Percentiles rank a stretch among this genome's conserved stretches.
These are phyloP conservation scores for Tremellales sp. DNA, from an alignment of 1,284 basidiomycete genomes.

Conservation along the genomic window DNA sequence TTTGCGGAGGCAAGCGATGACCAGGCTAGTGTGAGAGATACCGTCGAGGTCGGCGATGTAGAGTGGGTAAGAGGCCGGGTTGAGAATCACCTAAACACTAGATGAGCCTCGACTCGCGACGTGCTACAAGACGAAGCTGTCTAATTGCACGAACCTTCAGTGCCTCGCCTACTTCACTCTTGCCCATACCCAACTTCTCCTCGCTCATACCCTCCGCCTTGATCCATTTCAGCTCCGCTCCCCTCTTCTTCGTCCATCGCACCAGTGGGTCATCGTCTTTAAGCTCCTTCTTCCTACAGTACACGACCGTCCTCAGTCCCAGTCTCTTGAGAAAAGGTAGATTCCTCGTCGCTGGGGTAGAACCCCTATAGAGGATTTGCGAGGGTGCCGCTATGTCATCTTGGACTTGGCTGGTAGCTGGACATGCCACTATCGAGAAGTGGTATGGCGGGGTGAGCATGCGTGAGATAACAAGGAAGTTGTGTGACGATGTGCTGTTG, in stretches of 20 bases:
- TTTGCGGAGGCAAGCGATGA: slow-evolving; percentile 41
- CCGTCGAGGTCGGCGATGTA: slow-evolving; percentile 44
- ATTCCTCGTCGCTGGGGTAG: slow-evolving; percentile 36
- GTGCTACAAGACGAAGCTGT: slow-evolving; percentile 1
- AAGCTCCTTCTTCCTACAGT: slow-evolving; percentile 53
- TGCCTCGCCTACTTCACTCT: slow-evolving; percentile 33
- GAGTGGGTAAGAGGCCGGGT: slow-evolving; percentile 34
- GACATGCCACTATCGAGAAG: slow-evolving; percentile 15
- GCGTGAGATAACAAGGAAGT: too few relatives aligned
- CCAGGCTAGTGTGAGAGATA: slow-evolving; percentile 41
- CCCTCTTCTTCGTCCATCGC: slow-evolving; percentile 23
- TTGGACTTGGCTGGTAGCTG: neutral
- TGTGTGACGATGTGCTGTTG: too few relatives aligned
- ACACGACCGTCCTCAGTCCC: slow-evolving; percentile 56
- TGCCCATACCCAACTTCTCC: slow-evolving; percentile 41
- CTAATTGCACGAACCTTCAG: too few relatives aligned
- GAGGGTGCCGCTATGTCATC: neutral
- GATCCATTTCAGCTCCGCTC: slow-evolving; percentile 33
- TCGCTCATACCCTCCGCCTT: slow-evolving; percentile 42
- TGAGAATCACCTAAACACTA: slow-evolving; percentile 26
- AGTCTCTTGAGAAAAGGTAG: slow-evolving; percentile 42
- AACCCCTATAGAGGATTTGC: slow-evolving; percentile 39
- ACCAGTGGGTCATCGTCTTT: slow-evolving; percentile 26
- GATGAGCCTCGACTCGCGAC: neutral
- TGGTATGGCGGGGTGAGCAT: slow-evolving; percentile 26